Evolutionary conservation across 1,284 basidiomycete species (phyloP), one percentile per base, ranked within the genome.

Genomic region (Chalciporus sp.): DNA sequence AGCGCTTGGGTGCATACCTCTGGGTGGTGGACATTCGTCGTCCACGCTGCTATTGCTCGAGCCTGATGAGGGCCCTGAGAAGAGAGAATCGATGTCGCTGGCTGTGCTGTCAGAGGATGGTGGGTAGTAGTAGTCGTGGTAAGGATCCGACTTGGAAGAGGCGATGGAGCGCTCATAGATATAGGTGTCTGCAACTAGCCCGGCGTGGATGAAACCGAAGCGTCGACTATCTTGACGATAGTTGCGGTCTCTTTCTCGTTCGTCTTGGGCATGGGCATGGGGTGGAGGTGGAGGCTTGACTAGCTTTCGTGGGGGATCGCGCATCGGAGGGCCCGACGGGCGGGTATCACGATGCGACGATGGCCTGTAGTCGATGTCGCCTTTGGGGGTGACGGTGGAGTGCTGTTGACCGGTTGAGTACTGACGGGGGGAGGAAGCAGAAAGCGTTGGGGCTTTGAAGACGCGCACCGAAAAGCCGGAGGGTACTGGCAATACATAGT

Each of bases 101-200:
- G 71, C 73, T 11, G 71, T 66, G 44, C 69, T 72, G 52, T 78
- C 77, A 52, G 73, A 71, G 19, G 80, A 77, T 1, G 79, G 73
- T 12, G 68, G 71, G 20, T 79, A 78, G 49, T 70, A 78, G 43
- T 68, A 58, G 61, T 69, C 67, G 29, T 55, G 67, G 59, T 76
- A 76, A 29, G 74, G 62, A 63, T 83, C 82, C 31, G 77, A 80
- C 64, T 82, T 82, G 41, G 80, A 79, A 41, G 75, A 76, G n/a
- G 62, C 49, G 12, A 77, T 62, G 12, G 81, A 80, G 39, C 77
- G 78, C 56, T 85, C 81, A 63, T 86, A 85, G 55, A 85, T 73
- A 69, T 76, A 85, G 17, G 77, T 75, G 52, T 80, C 75, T 51
- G 73, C 72, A 39, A 69, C 65, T 42, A 67, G 60, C 50, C 73